These are phyloP conservation scores for Mortierella sp. DNA, from an alignment of 371 early-diverging fungal genomes.

Conservation along the genomic window DNA sequence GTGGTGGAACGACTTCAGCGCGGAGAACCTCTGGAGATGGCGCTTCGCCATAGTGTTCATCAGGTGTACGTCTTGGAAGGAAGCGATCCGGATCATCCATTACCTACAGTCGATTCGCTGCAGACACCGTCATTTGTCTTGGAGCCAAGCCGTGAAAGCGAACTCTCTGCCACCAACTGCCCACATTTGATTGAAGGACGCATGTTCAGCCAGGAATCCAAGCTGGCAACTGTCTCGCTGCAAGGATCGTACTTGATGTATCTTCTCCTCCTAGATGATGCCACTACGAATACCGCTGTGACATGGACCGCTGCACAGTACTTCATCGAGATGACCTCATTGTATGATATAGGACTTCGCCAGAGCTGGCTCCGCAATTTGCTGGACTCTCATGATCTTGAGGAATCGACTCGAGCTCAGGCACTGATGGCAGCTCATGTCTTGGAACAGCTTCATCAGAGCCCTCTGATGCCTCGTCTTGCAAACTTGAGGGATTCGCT, in stretches of 20 bases:
- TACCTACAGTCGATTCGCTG: conserved; percentile 23
- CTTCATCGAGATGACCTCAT: conserved; percentile 63
- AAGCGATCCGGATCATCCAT: conserved; percentile 4
- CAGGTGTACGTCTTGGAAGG: conserved; percentile 64
- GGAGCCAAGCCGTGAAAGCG: conserved; percentile 26
- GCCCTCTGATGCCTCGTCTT: conserved; percentile 36
- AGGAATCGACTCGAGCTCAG: conserved; percentile 35
- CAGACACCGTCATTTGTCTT: conserved; percentile 38
- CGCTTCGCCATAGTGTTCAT: conserved; percentile 64
- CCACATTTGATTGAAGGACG: conserved; percentile 69
- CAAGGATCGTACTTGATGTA: conserved; percentile 71
- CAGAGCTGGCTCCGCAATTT: conserved; percentile 65
- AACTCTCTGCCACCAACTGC: conserved; percentile 61
- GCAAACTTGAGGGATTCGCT: conserved; percentile 26
- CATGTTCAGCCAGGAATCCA: conserved; percentile 65
- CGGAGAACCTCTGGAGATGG: conserved; percentile 63
- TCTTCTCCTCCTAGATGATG: conserved; percentile 51
- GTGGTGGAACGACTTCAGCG: conserved; percentile 76
- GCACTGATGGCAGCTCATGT: conserved; percentile 43
- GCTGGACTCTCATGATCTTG: conserved; percentile 36
- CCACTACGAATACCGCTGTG: conserved; percentile 52
- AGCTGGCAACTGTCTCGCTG: conserved; percentile 64
- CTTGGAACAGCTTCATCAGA: conserved; percentile 26
- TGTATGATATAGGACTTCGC: conserved; percentile 59
- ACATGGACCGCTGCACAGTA: conserved; percentile 66